Evolutionary conservation across 345 rosid species (phyloP).

Genomic region (Cardamine resedifolia): DNA sequence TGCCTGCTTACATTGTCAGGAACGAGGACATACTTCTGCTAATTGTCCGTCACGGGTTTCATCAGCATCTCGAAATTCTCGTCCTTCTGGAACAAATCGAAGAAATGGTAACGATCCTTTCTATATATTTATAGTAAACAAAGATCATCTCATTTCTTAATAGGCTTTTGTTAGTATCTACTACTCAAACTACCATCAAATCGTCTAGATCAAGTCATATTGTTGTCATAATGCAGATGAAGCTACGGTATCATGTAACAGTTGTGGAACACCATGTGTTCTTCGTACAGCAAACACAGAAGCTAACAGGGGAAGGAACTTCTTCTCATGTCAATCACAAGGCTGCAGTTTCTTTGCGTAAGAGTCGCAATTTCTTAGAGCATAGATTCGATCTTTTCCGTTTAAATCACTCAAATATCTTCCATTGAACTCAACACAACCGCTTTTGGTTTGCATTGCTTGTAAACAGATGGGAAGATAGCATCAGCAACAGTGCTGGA

Average conservation of each 20-base stretch:
- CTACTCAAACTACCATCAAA: background rate
- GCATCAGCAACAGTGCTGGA: constrained; percentile 46
- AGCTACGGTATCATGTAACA: constrained; percentile 56
- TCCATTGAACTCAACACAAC: background rate
- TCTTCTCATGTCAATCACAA: constrained; percentile 76
- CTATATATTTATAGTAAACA: background rate
- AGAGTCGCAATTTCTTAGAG: background rate
- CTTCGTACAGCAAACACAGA: constrained; percentile 84
- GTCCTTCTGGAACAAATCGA: constrained; percentile 42
- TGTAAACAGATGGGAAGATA: constrained; percentile 86
- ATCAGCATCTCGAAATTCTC: constrained; percentile 50
- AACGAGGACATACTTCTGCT: constrained; percentile 69
- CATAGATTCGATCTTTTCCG: background rate
- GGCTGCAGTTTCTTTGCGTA: constrained; percentile 89
- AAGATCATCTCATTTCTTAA: constrained; percentile 8
- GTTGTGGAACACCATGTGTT: constrained; percentile 66
- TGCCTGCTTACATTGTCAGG: constrained; percentile 71
- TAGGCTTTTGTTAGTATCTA: background rate
- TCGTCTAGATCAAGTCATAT: background rate
- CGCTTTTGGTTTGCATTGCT: background rate
- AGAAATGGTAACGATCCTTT: constrained; percentile 49
- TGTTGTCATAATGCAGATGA: constrained; percentile 57
- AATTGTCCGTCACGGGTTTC: constrained; percentile 66
- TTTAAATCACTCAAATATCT: background rate
- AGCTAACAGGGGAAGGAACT: constrained; percentile 87